Conservation (phyloP, 768 basidiomycete genomes). For the Strobilomyces echinocephalus region DNA sequence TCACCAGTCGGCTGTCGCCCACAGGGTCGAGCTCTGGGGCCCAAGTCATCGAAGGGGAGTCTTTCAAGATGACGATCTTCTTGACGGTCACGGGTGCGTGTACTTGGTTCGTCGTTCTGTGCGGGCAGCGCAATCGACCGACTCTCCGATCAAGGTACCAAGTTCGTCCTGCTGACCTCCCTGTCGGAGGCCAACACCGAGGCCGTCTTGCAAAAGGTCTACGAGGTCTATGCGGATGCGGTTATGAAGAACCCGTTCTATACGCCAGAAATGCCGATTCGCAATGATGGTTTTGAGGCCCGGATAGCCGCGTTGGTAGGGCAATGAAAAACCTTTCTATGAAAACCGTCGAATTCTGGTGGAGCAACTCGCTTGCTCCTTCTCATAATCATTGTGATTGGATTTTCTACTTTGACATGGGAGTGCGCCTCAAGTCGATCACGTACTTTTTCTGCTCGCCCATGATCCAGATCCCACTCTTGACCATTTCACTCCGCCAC, state of each 20-base stretch:
- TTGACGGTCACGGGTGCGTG: slow-evolving; percentile 80
- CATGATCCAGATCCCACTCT: no score
- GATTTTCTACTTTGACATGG: no score
- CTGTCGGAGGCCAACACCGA: slow-evolving; percentile 68
- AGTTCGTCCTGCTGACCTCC: slow-evolving; percentile 90
- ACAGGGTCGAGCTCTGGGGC: slow-evolving; percentile 78
- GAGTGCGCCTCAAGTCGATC: no score
- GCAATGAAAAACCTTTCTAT: slow-evolving; percentile 14
- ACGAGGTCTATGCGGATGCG: slow-evolving; percentile 90
- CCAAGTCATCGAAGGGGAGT: slow-evolving; percentile 93
- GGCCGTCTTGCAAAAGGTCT: slow-evolving; percentile 73
- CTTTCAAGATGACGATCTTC: slow-evolving; percentile 89
- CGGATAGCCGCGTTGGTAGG: slow-evolving; percentile 62
- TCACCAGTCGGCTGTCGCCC: slow-evolving; percentile 87
- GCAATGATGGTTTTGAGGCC: slow-evolving; percentile 82
- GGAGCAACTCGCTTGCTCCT: not conserved
- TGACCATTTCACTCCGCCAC: no score
- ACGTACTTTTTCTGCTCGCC: no score
- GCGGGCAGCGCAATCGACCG: not conserved
- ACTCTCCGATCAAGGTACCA: slow-evolving; percentile 66
- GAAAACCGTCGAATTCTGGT: no score
- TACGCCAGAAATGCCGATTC: slow-evolving; percentile 98
- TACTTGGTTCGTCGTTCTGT: not conserved
- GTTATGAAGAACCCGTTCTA: slow-evolving; percentile 99
- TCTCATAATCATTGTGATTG: no score